Evolutionary conservation across 805 yeast species (phyloP).

Genomic region (Cyberlindnera petersonii): DNA sequence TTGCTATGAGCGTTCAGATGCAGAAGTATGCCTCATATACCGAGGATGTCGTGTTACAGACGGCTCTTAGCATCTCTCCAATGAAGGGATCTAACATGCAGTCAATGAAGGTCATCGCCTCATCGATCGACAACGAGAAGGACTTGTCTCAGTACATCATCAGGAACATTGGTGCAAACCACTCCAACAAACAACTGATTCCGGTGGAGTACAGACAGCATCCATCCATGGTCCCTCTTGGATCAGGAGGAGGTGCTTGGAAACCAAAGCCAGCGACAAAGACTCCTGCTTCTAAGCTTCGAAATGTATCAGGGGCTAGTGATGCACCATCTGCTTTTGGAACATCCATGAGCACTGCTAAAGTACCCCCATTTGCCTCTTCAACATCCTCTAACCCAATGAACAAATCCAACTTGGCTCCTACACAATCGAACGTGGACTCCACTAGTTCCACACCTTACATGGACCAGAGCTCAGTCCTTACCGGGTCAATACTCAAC

Average conservation of each 20-base stretch:
- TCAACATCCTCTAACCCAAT: constrained; percentile 2
- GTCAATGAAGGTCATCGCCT: constrained; percentile 75
- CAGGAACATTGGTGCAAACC: constrained; percentile 34
- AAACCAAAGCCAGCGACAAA: constrained; percentile 8
- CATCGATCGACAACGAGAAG: constrained; percentile 75
- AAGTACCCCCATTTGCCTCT: constrained; percentile 5
- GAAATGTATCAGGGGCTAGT: constrained; percentile 8
- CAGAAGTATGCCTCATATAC: constrained; percentile 85
- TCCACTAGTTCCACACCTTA: constrained; percentile 9
- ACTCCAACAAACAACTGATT: constrained; percentile 39
- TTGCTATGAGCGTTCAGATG: constrained; percentile 83
- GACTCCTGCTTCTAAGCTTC: constrained; percentile 8
- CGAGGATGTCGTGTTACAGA: constrained; percentile 77
- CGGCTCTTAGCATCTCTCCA: constrained; percentile 82
- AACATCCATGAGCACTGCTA: constrained; percentile 17
- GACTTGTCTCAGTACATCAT: constrained; percentile 71
- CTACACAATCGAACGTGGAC: constrained; percentile 1
- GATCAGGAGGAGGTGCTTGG: constrained; percentile 20
- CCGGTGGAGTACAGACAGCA: constrained; percentile 74
- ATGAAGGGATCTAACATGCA: constrained; percentile 47
- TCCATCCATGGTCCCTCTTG: constrained; percentile 47
- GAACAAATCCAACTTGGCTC: not conserved
- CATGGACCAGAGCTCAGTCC: constrained; percentile 16
- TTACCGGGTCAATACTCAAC: constrained; percentile 19
- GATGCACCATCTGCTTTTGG: constrained; percentile 31